Evolutionary conservation across 257 asterid genomes (phyloP).

Genomic region (Handroanthus guayacan): DNA sequence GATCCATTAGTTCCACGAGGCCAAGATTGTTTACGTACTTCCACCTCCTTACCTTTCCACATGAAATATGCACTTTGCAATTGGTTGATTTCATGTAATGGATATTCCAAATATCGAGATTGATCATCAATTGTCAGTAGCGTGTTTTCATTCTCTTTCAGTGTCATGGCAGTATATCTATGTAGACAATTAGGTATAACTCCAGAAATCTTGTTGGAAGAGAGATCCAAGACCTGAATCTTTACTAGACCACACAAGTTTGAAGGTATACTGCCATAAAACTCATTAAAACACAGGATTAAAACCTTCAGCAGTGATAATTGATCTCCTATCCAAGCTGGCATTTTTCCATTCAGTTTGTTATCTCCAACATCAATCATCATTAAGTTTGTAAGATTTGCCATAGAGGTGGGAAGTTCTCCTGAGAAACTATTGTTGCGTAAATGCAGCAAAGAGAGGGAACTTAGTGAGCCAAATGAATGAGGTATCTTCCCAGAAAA

Average conservation of each 20-base stretch:
- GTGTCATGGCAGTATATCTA: slow-evolving; percentile 20
- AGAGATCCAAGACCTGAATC: background rate
- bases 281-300: background rate
- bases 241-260: slow-evolving; percentile 10
- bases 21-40: background rate
- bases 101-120: too few species aligned
- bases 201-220: background rate
- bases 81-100: background rate
- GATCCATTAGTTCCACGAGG: slow-evolving; percentile 9
- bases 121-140: too few species aligned
- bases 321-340: slow-evolving; percentile 25
- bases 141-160: background rate
- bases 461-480: background rate
- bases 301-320: background rate
- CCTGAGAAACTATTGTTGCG: slow-evolving; percentile 30
- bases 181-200: slow-evolving; percentile 23
- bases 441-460: background rate
- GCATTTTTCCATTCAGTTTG: slow-evolving; percentile 19
- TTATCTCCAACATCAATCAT: slow-evolving; percentile 24
- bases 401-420: slow-evolving; percentile 33
- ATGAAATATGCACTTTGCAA: background rate
- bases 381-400: background rate
- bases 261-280: slow-evolving; percentile 20
- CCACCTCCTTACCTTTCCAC: slow-evolving; percentile 13
- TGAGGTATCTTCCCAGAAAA: slow-evolving; percentile 16